Evolutionary conservation across 2,329 filamentous ascomycete species (phyloP).

Genomic region (Pestalotiopsis fici): DNA sequence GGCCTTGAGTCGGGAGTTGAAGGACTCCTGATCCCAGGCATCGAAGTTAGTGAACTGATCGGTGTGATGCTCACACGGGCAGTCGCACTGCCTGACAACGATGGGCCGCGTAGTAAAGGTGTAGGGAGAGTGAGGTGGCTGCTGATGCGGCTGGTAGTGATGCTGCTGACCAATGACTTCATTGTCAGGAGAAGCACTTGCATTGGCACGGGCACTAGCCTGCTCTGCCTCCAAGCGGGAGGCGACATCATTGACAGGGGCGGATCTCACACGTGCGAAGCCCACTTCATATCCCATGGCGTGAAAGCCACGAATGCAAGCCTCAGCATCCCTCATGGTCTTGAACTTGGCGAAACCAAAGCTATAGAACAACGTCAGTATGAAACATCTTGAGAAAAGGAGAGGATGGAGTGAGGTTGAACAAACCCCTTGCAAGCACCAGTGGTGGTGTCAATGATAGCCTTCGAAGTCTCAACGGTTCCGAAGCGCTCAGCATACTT

Average conservation of each 20-base stretch:
- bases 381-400: constrained; percentile 6
- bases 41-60: constrained; percentile 11
- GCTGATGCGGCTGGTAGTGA: not conserved
- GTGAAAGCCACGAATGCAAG: constrained; percentile 94
- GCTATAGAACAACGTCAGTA: constrained; percentile 48
- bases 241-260: not conserved
- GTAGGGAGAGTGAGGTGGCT: too few species aligned
- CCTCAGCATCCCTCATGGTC: constrained; percentile 84
- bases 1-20: constrained; percentile 97
- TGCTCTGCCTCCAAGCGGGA: not conserved
- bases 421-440: constrained; percentile 93
- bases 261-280: constrained; percentile 76
- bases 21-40: constrained; percentile 72
- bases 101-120: too few species aligned
- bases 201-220: not conserved
- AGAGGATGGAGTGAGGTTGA: not conserved
- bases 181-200: not conserved
- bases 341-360: constrained; percentile 98
- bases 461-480: constrained; percentile 93
- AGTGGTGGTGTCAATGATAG: constrained; percentile 93
- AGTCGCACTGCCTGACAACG: constrained; percentile 7
- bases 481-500: constrained; percentile 87
- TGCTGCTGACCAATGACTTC: not conserved
- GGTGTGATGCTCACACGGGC: constrained; percentile 3
- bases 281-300: constrained; percentile 95